phyloP scores from a whole-genome alignment of 345 rosid species.

The Dovyalis caffra region DNA sequence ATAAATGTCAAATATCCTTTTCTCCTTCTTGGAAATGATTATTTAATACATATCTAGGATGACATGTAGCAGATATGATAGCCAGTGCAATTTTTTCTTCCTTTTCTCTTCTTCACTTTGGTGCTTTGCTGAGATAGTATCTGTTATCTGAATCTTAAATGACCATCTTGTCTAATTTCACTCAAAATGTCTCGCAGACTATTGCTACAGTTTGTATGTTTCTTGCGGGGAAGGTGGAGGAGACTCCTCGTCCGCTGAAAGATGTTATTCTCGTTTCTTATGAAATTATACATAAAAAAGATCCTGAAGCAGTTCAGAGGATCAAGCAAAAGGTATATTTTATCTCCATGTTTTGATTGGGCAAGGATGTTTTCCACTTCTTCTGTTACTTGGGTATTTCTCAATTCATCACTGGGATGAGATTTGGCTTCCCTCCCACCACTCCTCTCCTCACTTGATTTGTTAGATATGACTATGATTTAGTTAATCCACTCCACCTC shows the following conservation, averaged over 20 bases:
- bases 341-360: constrained; percentile 3
- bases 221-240: constrained; percentile 98
- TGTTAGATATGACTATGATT: not conserved
- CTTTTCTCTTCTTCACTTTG: not conserved
- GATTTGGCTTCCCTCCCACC: not conserved
- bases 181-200: constrained; percentile 45
- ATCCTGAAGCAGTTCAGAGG: constrained; percentile 74
- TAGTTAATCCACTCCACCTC: not conserved
- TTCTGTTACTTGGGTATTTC: not conserved
- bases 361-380: not conserved
- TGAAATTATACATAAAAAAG: constrained; percentile 92
- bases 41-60: not conserved
- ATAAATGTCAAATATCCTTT: not conserved
- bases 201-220: constrained; percentile 97
- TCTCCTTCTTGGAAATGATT: not conserved
- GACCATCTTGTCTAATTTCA: not conserved
- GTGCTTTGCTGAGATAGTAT: not conserved
- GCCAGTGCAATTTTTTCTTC: not conserved
- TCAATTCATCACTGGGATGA: not conserved
- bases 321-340: constrained; percentile 85
- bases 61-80: not conserved
- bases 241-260: constrained; percentile 93
- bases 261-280: constrained; percentile 93
- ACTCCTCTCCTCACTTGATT: not conserved
- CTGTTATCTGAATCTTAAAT: not conserved